phyloP scores from a whole-genome alignment of 2,329 filamentous ascomycete genomes.

The Trichoderma sp. region DNA sequence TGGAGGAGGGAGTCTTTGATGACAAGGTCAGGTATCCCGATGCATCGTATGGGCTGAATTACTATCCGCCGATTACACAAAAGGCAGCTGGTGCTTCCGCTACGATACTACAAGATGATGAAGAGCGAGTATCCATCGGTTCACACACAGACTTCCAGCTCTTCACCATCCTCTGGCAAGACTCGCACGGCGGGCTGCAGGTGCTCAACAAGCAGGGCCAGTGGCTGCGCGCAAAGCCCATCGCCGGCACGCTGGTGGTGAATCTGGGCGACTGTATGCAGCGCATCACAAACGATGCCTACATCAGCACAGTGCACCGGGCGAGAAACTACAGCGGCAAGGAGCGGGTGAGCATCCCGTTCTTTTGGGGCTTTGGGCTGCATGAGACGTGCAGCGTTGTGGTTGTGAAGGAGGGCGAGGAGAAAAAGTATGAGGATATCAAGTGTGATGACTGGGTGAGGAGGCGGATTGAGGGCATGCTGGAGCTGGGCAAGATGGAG shows the following conservation, averaged over 20 bases:
- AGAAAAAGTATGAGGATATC: constrained; percentile 45
- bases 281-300: constrained; percentile 53
- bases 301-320: constrained; percentile 52
- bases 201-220: constrained; percentile 43
- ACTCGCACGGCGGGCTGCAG: constrained; percentile 46
- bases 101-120: background rate
- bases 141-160: constrained; percentile 57
- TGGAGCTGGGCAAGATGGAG: no score
- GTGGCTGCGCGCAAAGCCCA: constrained; percentile 46
- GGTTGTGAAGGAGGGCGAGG: constrained; percentile 37
- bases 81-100: background rate
- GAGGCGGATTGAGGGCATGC: constrained; percentile 40
- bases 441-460: constrained; percentile 44
- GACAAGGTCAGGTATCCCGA: constrained; percentile 54
- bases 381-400: constrained; percentile 46
- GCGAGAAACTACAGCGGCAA: constrained; percentile 45
- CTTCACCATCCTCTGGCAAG: constrained; percentile 52
- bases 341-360: constrained; percentile 48
- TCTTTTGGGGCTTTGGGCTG: constrained; percentile 48
- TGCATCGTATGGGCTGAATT: constrained; percentile 45
- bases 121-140: constrained; percentile 44
- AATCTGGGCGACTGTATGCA: constrained; percentile 55
- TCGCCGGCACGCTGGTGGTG: constrained; percentile 50
- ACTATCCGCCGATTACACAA: constrained; percentile 38
- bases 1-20: constrained; percentile 59